Evolutionary conservation across 2,329 filamentous ascomycete species (phyloP), one percentile per base, ranked within the genome.

Genomic region (Trichoderma pleuroti): DNA sequence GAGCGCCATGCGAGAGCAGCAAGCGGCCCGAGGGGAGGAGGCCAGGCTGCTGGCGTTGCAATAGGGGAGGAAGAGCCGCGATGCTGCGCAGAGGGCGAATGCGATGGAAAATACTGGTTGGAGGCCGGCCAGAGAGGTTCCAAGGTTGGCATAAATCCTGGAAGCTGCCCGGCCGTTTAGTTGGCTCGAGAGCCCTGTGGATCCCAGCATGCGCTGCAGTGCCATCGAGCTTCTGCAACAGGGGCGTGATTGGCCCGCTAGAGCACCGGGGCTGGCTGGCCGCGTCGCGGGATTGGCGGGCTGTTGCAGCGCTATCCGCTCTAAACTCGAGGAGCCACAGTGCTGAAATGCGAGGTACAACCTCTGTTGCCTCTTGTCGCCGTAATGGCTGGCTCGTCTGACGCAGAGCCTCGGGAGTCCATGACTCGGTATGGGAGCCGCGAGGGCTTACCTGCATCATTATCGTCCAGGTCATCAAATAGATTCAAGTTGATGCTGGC

Each of bases 1-100:
- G 74, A 73, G 71, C 72, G 75, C 73, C 76, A 78, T 79, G 59
- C 75, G 77, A 68, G 24, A 46, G 71, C 61, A 34, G 28, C 56
- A 54, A 54, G 60, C 72, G 73, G 73, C 74, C 18, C 8, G 21
- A 36, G 54, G 60, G 60, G 18, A 28, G 18, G 52, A 59, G 56
- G 54, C 42, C 60, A 54, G 61, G 70, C 70, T 69, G 65, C 60
- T 52, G 52, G 42, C 52, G 32, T 24, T 32, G 39, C 32, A 46
- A 24, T 14, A 46, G 12, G 12, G 16, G 14, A 34, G 28, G 9
- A 49, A 42, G 49, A 32, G 32, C 32, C 36, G 63, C 46, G 46
- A 71, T 63, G 46, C 52, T 62, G 57, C 56, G 52, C 61, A 39
- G 56, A 32, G 30, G 64, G 30, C 46, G 56, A 68, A 49, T 28